These are phyloP conservation scores for Nepenthes gracilis DNA, from an alignment of 148 eudicot species.

Conservation along the genomic window DNA sequence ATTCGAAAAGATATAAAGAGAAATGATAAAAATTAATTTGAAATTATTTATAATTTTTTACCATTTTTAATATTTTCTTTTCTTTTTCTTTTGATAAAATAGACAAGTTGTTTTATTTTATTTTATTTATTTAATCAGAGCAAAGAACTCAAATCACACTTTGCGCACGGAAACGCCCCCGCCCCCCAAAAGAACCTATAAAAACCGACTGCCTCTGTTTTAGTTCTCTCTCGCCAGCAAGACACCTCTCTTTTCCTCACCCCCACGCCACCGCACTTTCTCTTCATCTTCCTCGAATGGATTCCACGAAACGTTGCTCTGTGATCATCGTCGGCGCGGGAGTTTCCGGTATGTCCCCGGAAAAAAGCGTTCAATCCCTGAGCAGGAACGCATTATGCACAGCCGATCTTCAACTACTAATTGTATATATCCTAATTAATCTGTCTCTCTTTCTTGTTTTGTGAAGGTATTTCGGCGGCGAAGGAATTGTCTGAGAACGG, in stretches of 20 bases:
- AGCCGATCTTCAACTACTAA: background rate
- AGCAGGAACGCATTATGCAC: background rate
- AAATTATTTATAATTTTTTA: too few relatives aligned
- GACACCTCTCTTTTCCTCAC: background rate
- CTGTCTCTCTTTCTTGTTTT: background rate
- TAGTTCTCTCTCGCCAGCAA: background rate
- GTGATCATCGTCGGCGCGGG: slow-evolving; percentile 88
- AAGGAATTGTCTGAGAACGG: slow-evolving; percentile 58
- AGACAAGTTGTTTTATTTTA: too few relatives aligned
- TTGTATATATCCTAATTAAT: background rate
- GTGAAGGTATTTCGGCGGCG: slow-evolving; percentile 65
- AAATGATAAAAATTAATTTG: too few relatives aligned
- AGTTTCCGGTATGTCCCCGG: slow-evolving; percentile 44
- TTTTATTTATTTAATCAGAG: too few relatives aligned
- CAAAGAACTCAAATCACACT: too few relatives aligned
- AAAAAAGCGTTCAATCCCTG: background rate
- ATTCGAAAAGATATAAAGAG: too few relatives aligned
- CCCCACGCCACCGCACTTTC: background rate
- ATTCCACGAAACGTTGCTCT: slow-evolving; percentile 37
- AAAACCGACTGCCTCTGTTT: slow-evolving; percentile 16
- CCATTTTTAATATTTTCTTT: too few relatives aligned
- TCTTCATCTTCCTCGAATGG: slow-evolving; percentile 35
- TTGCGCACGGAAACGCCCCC: too few relatives aligned
- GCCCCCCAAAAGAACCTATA: background rate
- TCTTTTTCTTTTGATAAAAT: too few relatives aligned